Evolutionary conservation across 2,329 filamentous ascomycete species (phyloP).

Genomic region (Venturia oleaginea): DNA sequence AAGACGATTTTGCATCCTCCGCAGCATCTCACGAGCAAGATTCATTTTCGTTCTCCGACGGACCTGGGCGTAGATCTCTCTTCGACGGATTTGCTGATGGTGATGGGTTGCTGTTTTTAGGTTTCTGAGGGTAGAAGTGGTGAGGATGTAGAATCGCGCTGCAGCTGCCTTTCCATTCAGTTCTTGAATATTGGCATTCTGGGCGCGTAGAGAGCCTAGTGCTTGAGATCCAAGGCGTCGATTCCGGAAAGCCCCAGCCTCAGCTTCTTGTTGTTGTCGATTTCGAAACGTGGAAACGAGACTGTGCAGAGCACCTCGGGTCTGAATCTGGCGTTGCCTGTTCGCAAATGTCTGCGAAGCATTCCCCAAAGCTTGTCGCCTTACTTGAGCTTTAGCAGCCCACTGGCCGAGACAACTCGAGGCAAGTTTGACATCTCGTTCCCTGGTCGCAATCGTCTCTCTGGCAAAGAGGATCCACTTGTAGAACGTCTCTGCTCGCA

Average conservation of each 20-base stretch:
- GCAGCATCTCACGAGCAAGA: constrained; percentile 33
- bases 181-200: constrained; percentile 30
- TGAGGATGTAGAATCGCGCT: constrained; percentile 48
- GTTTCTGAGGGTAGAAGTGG: constrained; percentile 38
- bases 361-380: constrained; percentile 18
- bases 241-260: constrained; percentile 28
- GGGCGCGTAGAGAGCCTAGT: constrained; percentile 28
- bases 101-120: constrained; percentile 44
- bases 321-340: constrained; percentile 24
- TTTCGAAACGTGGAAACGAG: constrained; percentile 15
- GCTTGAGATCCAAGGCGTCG: constrained; percentile 30
- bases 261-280: constrained; percentile 5
- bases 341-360: constrained; percentile 25
- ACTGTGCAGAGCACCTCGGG: constrained; percentile 22
- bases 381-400: constrained; percentile 17
- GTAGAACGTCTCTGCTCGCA: constrained; percentile 48
- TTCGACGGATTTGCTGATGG: constrained; percentile 42
- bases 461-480: constrained; percentile 50
- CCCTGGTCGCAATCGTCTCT: constrained; percentile 17
- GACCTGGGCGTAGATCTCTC: constrained; percentile 47
- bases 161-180: constrained; percentile 45
- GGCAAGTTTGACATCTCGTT: not conserved
- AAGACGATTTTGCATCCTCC: constrained; percentile 34
- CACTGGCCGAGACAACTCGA: not conserved
- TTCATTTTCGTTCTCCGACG: constrained; percentile 46